Conservation (phyloP, 2,329 filamentous ascomycete genomes). For the Microcera coccophila region DNA sequence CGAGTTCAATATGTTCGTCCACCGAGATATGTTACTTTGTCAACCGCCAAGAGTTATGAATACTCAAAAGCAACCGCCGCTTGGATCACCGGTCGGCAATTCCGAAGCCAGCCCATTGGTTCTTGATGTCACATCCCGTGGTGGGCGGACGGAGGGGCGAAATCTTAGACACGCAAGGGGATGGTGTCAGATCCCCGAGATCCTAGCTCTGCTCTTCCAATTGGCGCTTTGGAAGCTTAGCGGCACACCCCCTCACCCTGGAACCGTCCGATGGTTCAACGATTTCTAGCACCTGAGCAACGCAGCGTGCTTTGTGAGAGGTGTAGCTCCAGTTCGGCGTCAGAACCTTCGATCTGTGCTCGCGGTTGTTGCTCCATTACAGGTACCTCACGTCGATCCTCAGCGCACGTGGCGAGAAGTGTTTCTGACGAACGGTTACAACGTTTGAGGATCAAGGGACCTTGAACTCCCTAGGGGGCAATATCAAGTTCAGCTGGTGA, state of each 20-base stretch:
- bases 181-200: constrained; percentile 23
- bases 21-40: no score
- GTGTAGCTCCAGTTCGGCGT: constrained; percentile 28
- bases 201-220: constrained; percentile 7
- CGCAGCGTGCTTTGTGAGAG: constrained; percentile 15
- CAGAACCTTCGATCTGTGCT: constrained; percentile 1
- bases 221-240: not conserved
- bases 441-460: not conserved
- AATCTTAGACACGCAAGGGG: constrained; percentile 12
- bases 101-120: constrained; percentile 18
- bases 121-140: constrained; percentile 22
- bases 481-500: not conserved
- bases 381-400: not conserved
- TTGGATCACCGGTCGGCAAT: constrained; percentile 16
- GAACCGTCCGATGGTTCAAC: constrained; percentile 4
- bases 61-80: no score
- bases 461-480: not conserved
- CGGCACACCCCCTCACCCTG: constrained; percentile 7
- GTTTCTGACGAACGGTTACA: not conserved
- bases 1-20: no score
- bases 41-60: no score
- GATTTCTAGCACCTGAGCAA: constrained; percentile 7
- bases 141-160: not conserved
- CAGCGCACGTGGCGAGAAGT: constrained; percentile 1
- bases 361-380: not conserved